Base-by-base conservation (phyloP, 2,329 filamentous ascomycete genomes). In the Rhynchosporium secalis region DNA sequence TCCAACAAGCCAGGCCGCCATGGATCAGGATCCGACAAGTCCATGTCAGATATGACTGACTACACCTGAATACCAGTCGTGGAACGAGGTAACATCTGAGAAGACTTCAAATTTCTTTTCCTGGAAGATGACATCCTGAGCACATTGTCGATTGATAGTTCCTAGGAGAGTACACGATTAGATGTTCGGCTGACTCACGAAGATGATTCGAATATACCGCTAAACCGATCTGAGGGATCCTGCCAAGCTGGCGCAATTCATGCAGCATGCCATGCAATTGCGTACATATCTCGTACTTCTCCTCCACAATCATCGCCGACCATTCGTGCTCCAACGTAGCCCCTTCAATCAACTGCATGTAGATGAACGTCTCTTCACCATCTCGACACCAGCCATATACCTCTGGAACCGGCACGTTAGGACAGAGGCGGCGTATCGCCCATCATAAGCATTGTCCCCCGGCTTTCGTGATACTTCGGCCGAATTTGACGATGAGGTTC, bases 371-470 rank as follows among this genome's bases (percentile, higher is more conserved):
- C 41, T 63, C 38, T 1, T 52, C 52, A 6, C 47, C 36, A 29
- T 63, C 61, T 12, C 56, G 45, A 55, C 51, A 54, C 61, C 61
- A 60, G 45, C 57, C 61, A 47, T 60, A 63, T 4, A 63, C 52
- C 28, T 63, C 57, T 29, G 61, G 57, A 54, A 63, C 61, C 10
- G 61, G 57, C 2, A 63, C 56, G 31, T 49, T 51, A n/a, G 43
- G 45, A 8, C 33, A 45, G 10, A 63, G 15, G 31, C 33, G 45
- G 5, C 61, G 49, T 29, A 63, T 36, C 31, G 57, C 52, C 61
- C 51, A 20, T 13, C 51, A 20, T 13, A 60, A 9, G 48, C 56
- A 60, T 49, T 63, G 61, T 28, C 51, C 61, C 26, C 60, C 61
- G 6, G 51, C 12, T 3, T 40, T 52, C 3, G 8, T 56, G 12